Conservation (phyloP, 225 moss, liverwort and hornwort species). For the Bryum argenteum region DNA sequence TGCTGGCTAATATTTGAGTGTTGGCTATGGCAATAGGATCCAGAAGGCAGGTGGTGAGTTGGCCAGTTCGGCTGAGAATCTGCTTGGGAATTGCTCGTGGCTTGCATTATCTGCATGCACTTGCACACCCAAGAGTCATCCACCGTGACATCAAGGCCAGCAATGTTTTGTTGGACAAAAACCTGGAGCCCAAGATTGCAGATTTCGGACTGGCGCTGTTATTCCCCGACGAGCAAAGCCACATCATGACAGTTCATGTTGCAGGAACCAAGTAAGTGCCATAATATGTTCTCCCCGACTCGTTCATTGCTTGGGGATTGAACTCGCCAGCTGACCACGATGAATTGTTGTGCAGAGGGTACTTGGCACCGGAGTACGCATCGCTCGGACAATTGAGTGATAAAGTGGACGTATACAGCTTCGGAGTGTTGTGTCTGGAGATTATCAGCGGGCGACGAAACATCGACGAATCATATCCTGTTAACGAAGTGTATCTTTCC, state of each 20-base stretch:
- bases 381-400: constrained; percentile 33
- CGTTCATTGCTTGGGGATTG: no score
- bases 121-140: constrained; percentile 28
- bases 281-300: background rate
- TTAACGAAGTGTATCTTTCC: constrained; percentile 28
- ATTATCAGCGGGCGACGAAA: constrained; percentile 36
- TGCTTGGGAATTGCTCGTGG: constrained; percentile 32
- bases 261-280: constrained; percentile 28
- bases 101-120: constrained; percentile 31
- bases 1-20: background rate
- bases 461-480: background rate
- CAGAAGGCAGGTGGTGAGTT: constrained; percentile 11
- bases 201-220: constrained; percentile 34
- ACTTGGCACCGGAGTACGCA: constrained; percentile 38
- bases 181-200: constrained; percentile 33
- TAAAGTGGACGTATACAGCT: constrained; percentile 42
- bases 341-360: constrained; percentile 24
- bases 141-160: constrained; percentile 37
- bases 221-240: constrained; percentile 30
- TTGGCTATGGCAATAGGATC: constrained; percentile 2
- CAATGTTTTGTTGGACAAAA: constrained; percentile 32
- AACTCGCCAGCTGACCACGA: no score
- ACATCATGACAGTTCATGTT: constrained; percentile 33
- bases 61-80: constrained; percentile 21
- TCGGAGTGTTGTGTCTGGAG: constrained; percentile 38